phyloP scores from a whole-genome alignment of 139 green algal species.

The Picochlorum sp. region DNA sequence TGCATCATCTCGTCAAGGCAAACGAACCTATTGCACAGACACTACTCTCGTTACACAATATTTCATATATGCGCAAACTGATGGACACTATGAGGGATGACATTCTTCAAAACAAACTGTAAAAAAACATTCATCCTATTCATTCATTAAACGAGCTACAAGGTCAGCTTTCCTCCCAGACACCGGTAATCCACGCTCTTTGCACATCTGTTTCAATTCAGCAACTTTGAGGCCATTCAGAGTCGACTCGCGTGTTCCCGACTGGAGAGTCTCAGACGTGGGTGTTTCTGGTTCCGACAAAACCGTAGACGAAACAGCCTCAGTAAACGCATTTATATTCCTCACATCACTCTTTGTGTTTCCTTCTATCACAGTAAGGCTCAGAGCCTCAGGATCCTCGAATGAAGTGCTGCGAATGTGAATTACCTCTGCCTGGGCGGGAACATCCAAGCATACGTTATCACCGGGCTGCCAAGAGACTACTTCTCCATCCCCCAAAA shows the following conservation, averaged over 20 bases:
- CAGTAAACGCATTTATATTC: no score
- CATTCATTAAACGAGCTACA: slow-evolving; percentile 6
- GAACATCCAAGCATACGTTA: slow-evolving; percentile 23
- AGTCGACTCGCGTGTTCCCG: neutral
- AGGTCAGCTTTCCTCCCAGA: slow-evolving; percentile 13
- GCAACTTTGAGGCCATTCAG: neutral
- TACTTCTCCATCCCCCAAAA: slow-evolving; percentile 2
- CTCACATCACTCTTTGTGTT: neutral
- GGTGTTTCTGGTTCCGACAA: no score
- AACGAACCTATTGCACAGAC: slow-evolving; percentile 35
- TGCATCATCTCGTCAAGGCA: slow-evolving; percentile 46
- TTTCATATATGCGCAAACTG: slow-evolving; percentile 38
- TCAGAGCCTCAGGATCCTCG: neutral
- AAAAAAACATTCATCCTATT: neutral
- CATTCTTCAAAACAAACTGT: neutral
- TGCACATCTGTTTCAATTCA: neutral
- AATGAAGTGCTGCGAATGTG: neutral
- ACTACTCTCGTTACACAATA: slow-evolving; percentile 42
- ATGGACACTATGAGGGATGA: slow-evolving; percentile 25
- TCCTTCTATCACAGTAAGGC: neutral
- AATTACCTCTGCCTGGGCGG: slow-evolving; percentile 3
- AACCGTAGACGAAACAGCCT: no score
- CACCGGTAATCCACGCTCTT: neutral
- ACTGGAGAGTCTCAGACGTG: no score
- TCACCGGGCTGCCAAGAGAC: slow-evolving; percentile 33